phyloP scores from a whole-genome alignment of 495 filamentous ascomycete genomes.

The Penicillium chermesinum region DNA sequence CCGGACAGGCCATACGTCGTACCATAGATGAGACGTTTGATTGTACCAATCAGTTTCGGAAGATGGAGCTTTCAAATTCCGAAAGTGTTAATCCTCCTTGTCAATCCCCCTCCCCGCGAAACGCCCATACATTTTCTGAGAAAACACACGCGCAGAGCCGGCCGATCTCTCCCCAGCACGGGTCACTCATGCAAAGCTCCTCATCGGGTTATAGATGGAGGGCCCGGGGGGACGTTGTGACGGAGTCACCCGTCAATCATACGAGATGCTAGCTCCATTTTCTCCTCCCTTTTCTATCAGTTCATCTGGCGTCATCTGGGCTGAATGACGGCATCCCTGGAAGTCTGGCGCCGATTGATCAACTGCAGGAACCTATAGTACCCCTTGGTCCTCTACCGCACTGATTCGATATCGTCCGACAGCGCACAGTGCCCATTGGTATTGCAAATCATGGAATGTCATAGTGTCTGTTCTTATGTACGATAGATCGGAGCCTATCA shows the following conservation, averaged over 20 bases:
- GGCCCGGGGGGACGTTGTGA: constrained; percentile 14
- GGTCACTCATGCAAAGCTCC: constrained; percentile 13
- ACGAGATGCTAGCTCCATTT: not conserved
- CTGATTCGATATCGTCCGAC: not conserved
- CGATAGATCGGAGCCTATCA: constrained; percentile 8
- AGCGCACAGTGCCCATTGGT: not conserved
- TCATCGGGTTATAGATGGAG: constrained; percentile 12
- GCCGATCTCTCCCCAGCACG: constrained; percentile 12
- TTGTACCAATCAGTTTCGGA: too few relatives aligned
- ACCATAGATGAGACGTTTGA: too few relatives aligned
- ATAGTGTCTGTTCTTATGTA: not conserved
- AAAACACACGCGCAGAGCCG: not conserved
- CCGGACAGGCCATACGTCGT: too few relatives aligned
- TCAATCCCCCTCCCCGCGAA: not conserved
- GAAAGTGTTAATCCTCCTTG: too few relatives aligned
- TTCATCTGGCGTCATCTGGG: constrained; percentile 3
- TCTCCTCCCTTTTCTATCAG: not conserved
- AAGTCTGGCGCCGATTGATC: not conserved
- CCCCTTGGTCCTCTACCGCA: not conserved
- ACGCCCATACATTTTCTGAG: not conserved
- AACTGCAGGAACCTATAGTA: not conserved
- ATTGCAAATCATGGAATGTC: not conserved
- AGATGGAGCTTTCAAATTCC: too few relatives aligned
- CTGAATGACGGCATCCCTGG: constrained; percentile 4
- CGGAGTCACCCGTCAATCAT: constrained; percentile 10